A percentile compares a stretch with the other conserved stretches of the same genome.
These are phyloP conservation scores for Aspergillus sp. DNA, from an alignment of 2,329 filamentous ascomycete species.

Conservation along the genomic window DNA sequence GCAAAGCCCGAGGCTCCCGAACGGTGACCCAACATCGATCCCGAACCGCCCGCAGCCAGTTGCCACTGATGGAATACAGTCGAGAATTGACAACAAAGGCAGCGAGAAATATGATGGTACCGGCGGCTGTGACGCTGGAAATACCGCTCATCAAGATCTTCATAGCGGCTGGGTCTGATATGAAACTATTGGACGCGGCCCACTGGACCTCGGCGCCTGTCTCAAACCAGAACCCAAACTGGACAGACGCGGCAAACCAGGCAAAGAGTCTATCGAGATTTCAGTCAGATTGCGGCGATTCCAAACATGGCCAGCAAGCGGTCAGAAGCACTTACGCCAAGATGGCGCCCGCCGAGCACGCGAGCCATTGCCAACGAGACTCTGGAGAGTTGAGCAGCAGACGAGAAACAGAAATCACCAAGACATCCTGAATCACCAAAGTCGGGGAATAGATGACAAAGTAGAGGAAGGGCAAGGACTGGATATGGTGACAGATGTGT, in stretches of 20 bases:
- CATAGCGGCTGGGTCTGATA: constrained; percentile 32
- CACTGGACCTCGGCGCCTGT: constrained; percentile 38
- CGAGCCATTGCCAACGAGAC: constrained; percentile 17
- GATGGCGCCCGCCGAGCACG: constrained; percentile 18
- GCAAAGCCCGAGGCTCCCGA: constrained; percentile 14
- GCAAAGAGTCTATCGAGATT: constrained; percentile 19
- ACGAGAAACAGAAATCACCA: constrained; percentile 26
- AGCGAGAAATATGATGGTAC: constrained; percentile 19
- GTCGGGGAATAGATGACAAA: constrained; percentile 35
- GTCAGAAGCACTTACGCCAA: constrained; percentile 19
- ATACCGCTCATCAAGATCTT: constrained; percentile 33
- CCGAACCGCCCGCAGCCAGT: constrained; percentile 15
- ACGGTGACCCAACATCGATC: constrained; percentile 10
- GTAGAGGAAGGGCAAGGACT: constrained; percentile 26
- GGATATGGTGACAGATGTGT: constrained; percentile 29
- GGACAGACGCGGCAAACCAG: constrained; percentile 27
- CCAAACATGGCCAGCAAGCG: too few relatives aligned
- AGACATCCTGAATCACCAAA: constrained; percentile 29
- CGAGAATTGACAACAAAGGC: constrained; percentile 24
- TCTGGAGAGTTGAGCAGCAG: constrained; percentile 23
- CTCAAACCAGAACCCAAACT: constrained; percentile 36
- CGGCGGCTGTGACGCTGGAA: constrained; percentile 20
- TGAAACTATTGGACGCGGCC: constrained; percentile 29
- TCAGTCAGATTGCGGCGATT: too few relatives aligned
- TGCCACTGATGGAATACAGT: constrained; percentile 23